Evolutionary conservation across 2,329 filamentous ascomycete genomes (phyloP).

Genomic region (Fusarium algeriense): DNA sequence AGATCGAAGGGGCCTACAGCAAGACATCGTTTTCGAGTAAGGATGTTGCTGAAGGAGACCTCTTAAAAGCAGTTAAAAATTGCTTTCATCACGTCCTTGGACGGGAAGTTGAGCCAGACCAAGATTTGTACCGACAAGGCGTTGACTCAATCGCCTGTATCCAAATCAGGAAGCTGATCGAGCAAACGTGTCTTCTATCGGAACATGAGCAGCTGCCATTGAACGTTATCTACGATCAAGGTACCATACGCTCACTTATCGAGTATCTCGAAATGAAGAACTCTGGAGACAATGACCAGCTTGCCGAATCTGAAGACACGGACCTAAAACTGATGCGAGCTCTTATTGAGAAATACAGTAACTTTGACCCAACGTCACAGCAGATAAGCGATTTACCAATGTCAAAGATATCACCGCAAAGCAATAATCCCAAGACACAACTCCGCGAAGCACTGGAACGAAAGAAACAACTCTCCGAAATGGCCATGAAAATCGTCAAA

Average conservation of each 20-base stretch:
- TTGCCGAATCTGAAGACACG: rapidly evolving
- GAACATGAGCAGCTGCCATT: slow-evolving; percentile 56
- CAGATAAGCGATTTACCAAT: rapidly evolving
- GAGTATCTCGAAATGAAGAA: slow-evolving; percentile 32
- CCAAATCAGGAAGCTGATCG: slow-evolving; percentile 59
- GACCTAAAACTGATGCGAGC: slow-evolving; percentile 5
- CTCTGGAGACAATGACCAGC: slow-evolving; percentile 9
- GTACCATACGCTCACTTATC: slow-evolving; percentile 57
- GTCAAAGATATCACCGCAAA: background rate
- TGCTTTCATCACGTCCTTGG: slow-evolving; percentile 52
- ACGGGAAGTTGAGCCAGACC: slow-evolving; percentile 48
- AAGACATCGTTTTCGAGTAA: slow-evolving; percentile 8
- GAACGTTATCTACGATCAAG: slow-evolving; percentile 71
- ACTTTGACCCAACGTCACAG: background rate
- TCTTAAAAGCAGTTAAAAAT: slow-evolving; percentile 49
- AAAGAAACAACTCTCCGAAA: background rate
- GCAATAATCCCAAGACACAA: background rate
- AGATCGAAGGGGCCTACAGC: slow-evolving; percentile 63
- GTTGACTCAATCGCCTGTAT: slow-evolving; percentile 71
- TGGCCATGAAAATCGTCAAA: background rate
- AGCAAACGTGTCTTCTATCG: slow-evolving; percentile 39
- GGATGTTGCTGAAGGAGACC: slow-evolving; percentile 50
- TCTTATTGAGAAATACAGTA: slow-evolving; percentile 24
- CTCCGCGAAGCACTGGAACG: background rate
- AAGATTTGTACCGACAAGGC: slow-evolving; percentile 68